Conservation (phyloP, 306 rosid species). For the Inga oerstediana region DNA sequence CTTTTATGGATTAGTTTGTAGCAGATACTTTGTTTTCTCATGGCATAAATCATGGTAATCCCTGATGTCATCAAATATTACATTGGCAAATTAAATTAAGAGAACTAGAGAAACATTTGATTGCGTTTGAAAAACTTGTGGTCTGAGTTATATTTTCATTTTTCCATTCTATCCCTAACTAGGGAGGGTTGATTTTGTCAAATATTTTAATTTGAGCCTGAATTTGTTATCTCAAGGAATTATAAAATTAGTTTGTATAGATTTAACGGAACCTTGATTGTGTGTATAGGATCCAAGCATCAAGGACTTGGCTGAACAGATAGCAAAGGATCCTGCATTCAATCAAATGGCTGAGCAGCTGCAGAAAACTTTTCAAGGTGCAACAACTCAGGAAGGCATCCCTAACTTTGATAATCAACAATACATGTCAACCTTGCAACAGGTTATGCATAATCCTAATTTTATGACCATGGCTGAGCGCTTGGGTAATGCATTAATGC, state of each 20-base stretch:
- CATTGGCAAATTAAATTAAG: not conserved
- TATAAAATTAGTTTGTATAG: not conserved
- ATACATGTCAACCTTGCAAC: constrained; percentile 86
- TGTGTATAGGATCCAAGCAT: constrained; percentile 90
- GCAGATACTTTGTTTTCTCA: constrained; percentile 5
- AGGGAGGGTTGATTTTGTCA: constrained; percentile 18
- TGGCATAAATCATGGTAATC: constrained; percentile 11
- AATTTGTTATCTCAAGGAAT: constrained; percentile 10
- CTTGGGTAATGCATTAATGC: constrained; percentile 90
- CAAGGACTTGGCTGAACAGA: constrained; percentile 95
- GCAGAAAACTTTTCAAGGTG: constrained; percentile 85
- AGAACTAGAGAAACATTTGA: constrained; percentile 22
- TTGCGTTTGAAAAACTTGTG: not conserved
- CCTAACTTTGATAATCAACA: constrained; percentile 91
- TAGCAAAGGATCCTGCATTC: constrained; percentile 93
- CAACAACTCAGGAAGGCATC: constrained; percentile 55
- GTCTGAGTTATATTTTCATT: not conserved
- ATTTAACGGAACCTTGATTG: constrained; percentile 29
- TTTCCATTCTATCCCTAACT: constrained; percentile 11
- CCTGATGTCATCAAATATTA: not conserved
- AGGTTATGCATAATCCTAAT: constrained; percentile 97
- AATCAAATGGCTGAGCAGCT: constrained; percentile 99
- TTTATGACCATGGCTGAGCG: constrained; percentile 99
- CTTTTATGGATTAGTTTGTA: constrained; percentile 24
- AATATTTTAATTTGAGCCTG: constrained; percentile 22